phyloP scores from a whole-genome alignment of 768 basidiomycete genomes.

The Amanita rubescens region DNA sequence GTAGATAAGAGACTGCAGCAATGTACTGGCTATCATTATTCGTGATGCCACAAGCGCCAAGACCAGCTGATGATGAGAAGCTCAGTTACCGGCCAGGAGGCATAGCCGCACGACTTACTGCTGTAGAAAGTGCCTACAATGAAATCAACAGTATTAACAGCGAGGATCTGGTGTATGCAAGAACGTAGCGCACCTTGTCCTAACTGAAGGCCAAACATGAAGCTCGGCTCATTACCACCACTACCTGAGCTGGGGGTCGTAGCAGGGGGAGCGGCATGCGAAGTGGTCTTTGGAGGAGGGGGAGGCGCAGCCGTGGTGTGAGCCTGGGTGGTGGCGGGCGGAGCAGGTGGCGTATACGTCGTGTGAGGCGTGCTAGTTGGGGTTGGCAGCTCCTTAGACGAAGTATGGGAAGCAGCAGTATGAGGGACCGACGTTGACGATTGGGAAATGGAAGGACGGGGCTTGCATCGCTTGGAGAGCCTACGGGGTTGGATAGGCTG shows the following conservation, averaged over 20 bases:
- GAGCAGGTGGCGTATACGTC: constrained; percentile 15
- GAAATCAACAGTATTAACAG: neutral
- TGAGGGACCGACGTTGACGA: too few relatives aligned
- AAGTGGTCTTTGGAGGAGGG: constrained; percentile 7
- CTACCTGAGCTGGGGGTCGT: constrained; percentile 2
- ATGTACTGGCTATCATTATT: constrained; percentile 47
- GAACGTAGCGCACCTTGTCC: constrained; percentile 34
- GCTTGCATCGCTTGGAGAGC: constrained; percentile 32
- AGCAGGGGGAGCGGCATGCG: constrained; percentile 12
- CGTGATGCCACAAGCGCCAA: constrained; percentile 56
- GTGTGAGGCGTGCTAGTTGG: constrained; percentile 10
- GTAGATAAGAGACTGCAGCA: constrained; percentile 45
- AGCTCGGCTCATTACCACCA: constrained; percentile 25
- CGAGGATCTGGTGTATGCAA: neutral
- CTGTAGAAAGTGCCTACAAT: constrained; percentile 44
- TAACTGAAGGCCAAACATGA: constrained; percentile 38
- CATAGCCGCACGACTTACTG: constrained; percentile 22
- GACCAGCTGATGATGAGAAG: constrained; percentile 33
- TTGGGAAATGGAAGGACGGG: constrained; percentile 16
- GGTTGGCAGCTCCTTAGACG: constrained; percentile 13
- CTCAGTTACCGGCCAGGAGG: constrained; percentile 2
- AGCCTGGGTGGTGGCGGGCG: constrained; percentile 12
- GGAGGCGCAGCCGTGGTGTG: neutral
- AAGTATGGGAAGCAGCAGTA: constrained; percentile 12
- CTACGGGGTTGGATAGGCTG: constrained; percentile 16